phyloP scores from a whole-genome alignment of 441 rosid species.

The Erodium trifolium region DNA sequence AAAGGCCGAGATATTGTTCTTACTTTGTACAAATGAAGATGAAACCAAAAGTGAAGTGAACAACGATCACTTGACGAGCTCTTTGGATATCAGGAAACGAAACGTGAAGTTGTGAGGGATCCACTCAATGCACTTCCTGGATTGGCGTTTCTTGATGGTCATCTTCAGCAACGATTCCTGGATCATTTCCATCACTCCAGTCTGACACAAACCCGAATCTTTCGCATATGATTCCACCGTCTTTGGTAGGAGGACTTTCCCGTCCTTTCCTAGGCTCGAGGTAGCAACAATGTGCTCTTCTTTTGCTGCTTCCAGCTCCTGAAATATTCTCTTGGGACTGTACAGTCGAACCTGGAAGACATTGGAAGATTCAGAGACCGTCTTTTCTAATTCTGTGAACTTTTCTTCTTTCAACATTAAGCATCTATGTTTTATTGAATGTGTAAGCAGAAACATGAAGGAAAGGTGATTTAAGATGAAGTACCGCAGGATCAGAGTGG shows the following conservation, averaged over 20 bases:
- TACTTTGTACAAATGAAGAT: not conserved
- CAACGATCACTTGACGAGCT: conserved; percentile 45
- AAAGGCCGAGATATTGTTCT: not conserved
- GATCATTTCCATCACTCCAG: conserved; percentile 58
- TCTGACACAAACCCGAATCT: conserved; percentile 54
- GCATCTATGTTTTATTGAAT: not conserved
- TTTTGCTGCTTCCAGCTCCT: conserved; percentile 81
- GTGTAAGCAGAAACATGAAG: not conserved
- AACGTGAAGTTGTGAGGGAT: conserved; percentile 70
- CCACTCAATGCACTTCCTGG: conserved; percentile 65
- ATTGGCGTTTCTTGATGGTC: conserved; percentile 45
- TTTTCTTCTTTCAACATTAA: too few relatives aligned
- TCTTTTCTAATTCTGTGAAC: too few relatives aligned
- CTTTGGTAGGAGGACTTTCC: conserved; percentile 70
- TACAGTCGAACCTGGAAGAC: conserved; percentile 63
- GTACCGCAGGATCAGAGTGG: conserved; percentile 93
- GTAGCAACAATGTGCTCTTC: conserved; percentile 74
- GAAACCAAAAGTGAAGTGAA: not conserved
- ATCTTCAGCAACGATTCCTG: conserved; percentile 40
- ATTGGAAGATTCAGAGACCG: not conserved
- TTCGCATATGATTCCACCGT: conserved; percentile 64
- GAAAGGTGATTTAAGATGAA: conserved; percentile 10
- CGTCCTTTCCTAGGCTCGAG: conserved; percentile 54
- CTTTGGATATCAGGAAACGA: conserved; percentile 77
- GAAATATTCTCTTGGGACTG: conserved; percentile 55